Base-by-base conservation (phyloP, 2,329 filamentous ascomycete genomes). In the Colletotrichum somersetense region DNA sequence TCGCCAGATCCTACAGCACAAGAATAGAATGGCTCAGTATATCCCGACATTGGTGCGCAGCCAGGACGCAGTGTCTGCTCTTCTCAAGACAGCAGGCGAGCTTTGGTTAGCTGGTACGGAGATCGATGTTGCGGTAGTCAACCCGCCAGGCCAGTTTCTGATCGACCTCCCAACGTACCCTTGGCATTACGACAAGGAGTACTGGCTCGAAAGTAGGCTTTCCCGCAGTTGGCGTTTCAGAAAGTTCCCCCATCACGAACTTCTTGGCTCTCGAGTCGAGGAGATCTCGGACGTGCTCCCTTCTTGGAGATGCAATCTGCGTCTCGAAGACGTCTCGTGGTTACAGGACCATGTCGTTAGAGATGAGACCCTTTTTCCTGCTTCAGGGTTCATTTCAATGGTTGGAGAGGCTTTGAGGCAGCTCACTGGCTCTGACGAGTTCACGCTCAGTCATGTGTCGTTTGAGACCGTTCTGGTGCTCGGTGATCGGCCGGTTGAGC, bases 1-100 rank as follows among this genome's bases (percentile, higher is more conserved):
- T 64, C 85, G 86, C 74, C 84, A 87, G 76, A 86, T 86, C n/a
- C 76, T 86, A 18, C 85, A 85, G 72, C 76, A 11, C n/a, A 56
- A 26, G 30, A 44, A 35, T 5, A 56, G 48, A 5, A 38, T 16
- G 6, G 55, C 61, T 11, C 16, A 57, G 33, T 72, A 72, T 23
- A 57, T 44, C 8, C 40, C 70, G 18, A 72, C 66, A 2, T 42
- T 72, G 18, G 40, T 72, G 2, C 59, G 70, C 14, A 38, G 56
- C 8, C 46, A 72, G n/a, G 30, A 69, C 18, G 59, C 70, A 2
- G 7, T 70, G 10, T 30, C 55, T 3, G 58, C 38, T n/a, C 48
- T 76, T 5, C 59, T 76, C 1, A 52, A 55, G 5, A 53, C 71
- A 2, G 59, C 65, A 4, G 75, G 75, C 4, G 61, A 71, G 44